Evolutionary conservation across 345 rosid species (phyloP).

Genomic region (Melaleuca alternifolia): DNA sequence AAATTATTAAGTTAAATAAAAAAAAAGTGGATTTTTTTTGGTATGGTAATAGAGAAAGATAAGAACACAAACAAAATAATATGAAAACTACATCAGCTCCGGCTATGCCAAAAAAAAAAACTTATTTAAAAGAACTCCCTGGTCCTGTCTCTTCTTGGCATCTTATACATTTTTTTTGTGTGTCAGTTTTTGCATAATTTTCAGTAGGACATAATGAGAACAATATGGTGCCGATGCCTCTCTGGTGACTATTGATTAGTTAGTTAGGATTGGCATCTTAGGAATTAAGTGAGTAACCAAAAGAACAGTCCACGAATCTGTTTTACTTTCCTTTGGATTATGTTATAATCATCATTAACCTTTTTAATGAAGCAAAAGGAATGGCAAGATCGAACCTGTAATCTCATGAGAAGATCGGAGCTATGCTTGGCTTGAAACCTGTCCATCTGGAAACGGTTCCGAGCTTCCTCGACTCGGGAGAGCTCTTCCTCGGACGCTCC

Average conservation of each 20-base stretch:
- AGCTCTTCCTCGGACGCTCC: slow-evolving; percentile 20
- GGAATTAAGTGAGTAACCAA: not conserved
- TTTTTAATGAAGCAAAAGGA: not conserved
- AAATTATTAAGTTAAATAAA: not conserved
- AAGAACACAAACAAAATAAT: too few species aligned
- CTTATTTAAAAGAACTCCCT: not conserved
- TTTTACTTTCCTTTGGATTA: not conserved
- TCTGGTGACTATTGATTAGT: not conserved
- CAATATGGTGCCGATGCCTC: not conserved
- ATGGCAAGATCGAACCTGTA: slow-evolving; percentile 24
- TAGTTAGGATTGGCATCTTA: not conserved
- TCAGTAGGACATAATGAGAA: not conserved
- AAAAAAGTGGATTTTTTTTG: not conserved
- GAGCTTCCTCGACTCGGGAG: slow-evolving; percentile 15
- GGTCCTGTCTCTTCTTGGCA: not conserved
- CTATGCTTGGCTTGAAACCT: slow-evolving; percentile 36
- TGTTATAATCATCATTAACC: not conserved
- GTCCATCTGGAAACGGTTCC: slow-evolving; percentile 13
- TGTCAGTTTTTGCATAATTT: not conserved
- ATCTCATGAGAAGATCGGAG: slow-evolving; percentile 37
- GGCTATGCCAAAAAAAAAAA: too few species aligned
- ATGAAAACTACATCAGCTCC: too few species aligned
- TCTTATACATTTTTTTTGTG: not conserved
- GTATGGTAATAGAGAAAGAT: too few species aligned
- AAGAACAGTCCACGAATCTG: not conserved